phyloP scores from a whole-genome alignment of 2,329 filamentous ascomycete genomes.

The Fusarium nisikadoi region DNA sequence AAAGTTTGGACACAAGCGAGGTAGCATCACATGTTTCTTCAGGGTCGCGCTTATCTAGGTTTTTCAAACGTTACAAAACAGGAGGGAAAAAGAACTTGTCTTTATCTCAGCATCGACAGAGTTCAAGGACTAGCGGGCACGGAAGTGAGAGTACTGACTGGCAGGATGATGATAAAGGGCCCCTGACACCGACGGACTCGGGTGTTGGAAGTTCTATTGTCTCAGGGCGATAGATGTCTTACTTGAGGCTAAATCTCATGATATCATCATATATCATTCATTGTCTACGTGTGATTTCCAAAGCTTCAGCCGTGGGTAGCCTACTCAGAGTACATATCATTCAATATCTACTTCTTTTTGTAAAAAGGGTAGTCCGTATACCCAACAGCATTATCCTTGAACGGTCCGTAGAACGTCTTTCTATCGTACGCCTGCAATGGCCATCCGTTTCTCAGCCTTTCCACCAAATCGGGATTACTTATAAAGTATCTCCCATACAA shows the following conservation, averaged over 20 bases:
- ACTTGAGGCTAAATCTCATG: not conserved
- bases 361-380: slow-evolving; percentile 51
- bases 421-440: slow-evolving; percentile 56
- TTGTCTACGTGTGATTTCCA: too few relatives aligned
- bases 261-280: too few relatives aligned
- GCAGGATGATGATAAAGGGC: not conserved
- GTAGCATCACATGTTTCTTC: slow-evolving; percentile 1
- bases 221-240: not conserved
- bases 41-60: not conserved
- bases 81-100: not conserved
- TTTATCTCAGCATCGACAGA: accelerated
- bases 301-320: not conserved
- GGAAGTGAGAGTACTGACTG: not conserved
- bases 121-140: not conserved
- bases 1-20: not conserved
- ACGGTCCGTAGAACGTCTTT: slow-evolving; percentile 56
- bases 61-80: not conserved
- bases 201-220: slow-evolving; percentile 20
- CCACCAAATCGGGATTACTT: slow-evolving; percentile 60
- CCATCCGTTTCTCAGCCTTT: slow-evolving; percentile 53
- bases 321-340: accelerated
- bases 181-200: slow-evolving; percentile 11
- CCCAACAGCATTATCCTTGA: slow-evolving; percentile 47
- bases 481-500: slow-evolving; percentile 60
- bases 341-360: not conserved